Conservation (phyloP, 352 stramenopile species). For the Pythium dissimile region DNA sequence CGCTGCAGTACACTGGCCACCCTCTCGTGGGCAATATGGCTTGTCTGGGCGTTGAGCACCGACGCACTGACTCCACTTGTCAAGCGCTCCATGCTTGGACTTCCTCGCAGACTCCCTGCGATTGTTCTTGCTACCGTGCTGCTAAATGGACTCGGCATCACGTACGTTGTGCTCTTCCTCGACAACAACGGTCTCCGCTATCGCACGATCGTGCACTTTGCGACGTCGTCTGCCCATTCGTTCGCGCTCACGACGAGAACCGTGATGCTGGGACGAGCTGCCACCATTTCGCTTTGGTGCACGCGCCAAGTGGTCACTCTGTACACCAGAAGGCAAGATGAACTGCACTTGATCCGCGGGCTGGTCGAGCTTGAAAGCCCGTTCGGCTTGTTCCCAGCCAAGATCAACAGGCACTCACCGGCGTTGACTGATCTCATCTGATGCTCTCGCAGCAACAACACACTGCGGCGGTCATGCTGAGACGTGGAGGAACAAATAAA, state of each 20-base stretch:
- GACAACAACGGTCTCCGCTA: neutral
- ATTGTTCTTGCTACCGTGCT: neutral
- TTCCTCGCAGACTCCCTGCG: neutral
- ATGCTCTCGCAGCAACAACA: too few relatives aligned
- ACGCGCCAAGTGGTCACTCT: neutral
- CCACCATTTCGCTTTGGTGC: neutral
- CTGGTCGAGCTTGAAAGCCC: neutral
- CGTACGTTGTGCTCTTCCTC: neutral
- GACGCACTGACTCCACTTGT: slow-evolving; percentile 10
- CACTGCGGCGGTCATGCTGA: too few relatives aligned
- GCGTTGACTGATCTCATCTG: too few relatives aligned
- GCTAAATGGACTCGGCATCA: neutral
- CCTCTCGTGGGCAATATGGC: slow-evolving; percentile 4
- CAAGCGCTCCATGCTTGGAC: neutral
- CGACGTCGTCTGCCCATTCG: neutral
- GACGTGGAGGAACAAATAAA: too few relatives aligned
- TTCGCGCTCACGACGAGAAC: neutral
- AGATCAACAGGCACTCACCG: too few relatives aligned
- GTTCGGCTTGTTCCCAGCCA: neutral
- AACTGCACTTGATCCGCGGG: neutral
- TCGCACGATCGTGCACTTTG: neutral
- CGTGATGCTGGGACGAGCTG: neutral
- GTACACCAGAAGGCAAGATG: neutral
- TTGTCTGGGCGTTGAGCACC: slow-evolving; percentile 6
- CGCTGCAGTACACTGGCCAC: neutral